A percentile compares a stretch with the other conserved stretches of the same genome.
phyloP scores from a whole-genome alignment of 1,284 basidiomycete genomes.

The Mycosarcoma mackinlayi region DNA sequence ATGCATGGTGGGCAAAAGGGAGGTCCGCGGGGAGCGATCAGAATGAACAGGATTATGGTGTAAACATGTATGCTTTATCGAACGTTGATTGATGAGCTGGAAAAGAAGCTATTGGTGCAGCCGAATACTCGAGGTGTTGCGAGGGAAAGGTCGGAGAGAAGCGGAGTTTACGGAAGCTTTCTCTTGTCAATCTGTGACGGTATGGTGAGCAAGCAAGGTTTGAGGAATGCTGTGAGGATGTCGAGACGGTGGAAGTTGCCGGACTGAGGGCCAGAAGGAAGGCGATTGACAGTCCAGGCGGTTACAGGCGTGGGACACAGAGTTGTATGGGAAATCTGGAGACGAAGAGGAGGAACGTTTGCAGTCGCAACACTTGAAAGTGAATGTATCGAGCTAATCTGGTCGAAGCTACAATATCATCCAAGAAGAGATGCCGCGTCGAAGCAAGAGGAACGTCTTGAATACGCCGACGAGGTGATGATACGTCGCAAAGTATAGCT shows the following conservation, averaged over 20 bases:
- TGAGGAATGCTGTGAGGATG: not conserved
- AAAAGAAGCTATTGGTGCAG: not conserved
- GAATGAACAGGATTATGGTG: slow-evolving; percentile 7
- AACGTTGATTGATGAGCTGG: not conserved
- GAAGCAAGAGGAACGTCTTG: no score
- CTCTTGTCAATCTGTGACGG: no score
- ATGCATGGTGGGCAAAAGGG: slow-evolving; percentile 24
- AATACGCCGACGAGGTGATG: no score
- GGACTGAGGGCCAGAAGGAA: slow-evolving; percentile 15
- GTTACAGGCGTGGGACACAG: not conserved
- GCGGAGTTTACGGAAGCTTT: not conserved
- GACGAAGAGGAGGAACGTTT: no score
- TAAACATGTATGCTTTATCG: slow-evolving; percentile 34
- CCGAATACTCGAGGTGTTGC: not conserved
- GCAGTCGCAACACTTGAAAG: no score
- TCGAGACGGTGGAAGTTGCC: not conserved
- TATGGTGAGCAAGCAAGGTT: no score
- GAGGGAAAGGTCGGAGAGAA: not conserved
- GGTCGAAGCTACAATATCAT: no score
- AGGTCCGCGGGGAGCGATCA: slow-evolving; percentile 14
- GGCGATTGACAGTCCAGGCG: slow-evolving; percentile 1
- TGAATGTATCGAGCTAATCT: no score
- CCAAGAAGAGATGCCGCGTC: no score
- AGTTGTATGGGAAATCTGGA: no score
- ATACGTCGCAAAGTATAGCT: no score